phyloP scores from a whole-genome alignment of 2,329 filamentous ascomycete species.

The Xylariaceae sp. region DNA sequence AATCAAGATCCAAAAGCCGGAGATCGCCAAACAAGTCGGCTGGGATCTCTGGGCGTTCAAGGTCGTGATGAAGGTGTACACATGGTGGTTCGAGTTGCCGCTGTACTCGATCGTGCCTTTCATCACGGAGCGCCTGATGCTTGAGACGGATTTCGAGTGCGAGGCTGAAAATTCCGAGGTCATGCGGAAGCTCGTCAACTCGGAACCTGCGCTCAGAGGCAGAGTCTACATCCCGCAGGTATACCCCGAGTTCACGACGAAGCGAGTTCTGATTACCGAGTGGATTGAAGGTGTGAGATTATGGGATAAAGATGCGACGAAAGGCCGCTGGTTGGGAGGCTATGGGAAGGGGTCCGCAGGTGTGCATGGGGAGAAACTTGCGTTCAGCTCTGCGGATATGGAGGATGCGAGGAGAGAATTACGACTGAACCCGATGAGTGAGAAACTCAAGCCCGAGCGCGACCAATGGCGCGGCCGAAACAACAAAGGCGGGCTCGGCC shows the following conservation, averaged over 20 bases:
- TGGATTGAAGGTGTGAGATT: conserved; percentile 95
- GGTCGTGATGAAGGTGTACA: conserved; percentile 77
- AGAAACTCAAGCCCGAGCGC: conserved; percentile 74
- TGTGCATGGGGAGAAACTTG: conserved; percentile 62
- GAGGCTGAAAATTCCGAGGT: conserved; percentile 84
- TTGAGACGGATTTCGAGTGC: conserved; percentile 92
- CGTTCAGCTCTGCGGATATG: conserved; percentile 43
- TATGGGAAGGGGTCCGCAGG: conserved; percentile 74
- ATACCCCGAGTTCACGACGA: conserved; percentile 77
- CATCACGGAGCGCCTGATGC: conserved; percentile 82
- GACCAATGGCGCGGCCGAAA: conserved; percentile 70
- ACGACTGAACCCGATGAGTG: conserved; percentile 49
- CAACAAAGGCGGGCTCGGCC: conserved; percentile 74
- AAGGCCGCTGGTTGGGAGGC: conserved; percentile 72
- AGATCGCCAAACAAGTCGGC: conserved; percentile 84
- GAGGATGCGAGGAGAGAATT: conserved; percentile 42
- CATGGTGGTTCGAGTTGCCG: conserved; percentile 87
- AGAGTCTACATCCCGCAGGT: conserved; percentile 86
- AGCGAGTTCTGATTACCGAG: conserved; percentile 85
- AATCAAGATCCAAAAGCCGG: conserved; percentile 93
- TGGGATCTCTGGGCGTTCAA: conserved; percentile 98
- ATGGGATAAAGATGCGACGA: conserved; percentile 86
- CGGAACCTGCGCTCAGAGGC: conserved; percentile 70
- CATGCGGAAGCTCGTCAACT: conserved; percentile 73
- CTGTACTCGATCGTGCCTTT: conserved; percentile 88